Conservation (phyloP, 2,329 filamentous ascomycete species). For the Sclerotinia glacialis region DNA sequence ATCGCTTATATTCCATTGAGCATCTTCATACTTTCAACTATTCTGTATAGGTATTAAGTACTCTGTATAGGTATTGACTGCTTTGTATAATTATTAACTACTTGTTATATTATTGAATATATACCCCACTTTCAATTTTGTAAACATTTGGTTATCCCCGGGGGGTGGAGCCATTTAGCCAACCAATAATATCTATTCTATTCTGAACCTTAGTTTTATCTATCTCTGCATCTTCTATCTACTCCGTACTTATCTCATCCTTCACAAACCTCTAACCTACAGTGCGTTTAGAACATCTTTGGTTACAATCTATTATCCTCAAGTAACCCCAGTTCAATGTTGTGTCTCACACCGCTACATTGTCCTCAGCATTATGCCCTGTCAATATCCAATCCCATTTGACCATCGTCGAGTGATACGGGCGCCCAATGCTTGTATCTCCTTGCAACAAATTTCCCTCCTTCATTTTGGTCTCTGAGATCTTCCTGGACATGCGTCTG, state of each 20-base stretch:
- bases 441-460: not conserved
- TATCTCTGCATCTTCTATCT: not conserved
- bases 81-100: no score
- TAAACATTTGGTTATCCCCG: not conserved
- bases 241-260: not conserved
- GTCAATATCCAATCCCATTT: not conserved
- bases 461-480: not conserved
- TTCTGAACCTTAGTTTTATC: not conserved
- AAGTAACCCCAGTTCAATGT: not conserved
- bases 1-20: not conserved
- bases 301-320: not conserved
- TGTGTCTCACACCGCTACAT: constrained; percentile 9
- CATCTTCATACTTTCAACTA: not conserved
- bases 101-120: not conserved
- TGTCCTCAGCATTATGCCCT: not conserved
- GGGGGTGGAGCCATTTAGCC: not conserved
- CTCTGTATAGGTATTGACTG: no score
- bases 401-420: not conserved
- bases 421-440: not conserved
- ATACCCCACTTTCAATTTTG: not conserved
- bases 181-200: not conserved
- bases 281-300: constrained; percentile 7
- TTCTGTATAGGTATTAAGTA: not conserved
- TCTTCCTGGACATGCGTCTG: not conserved
- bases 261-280: constrained; percentile 2